These are phyloP conservation scores for Saturnispora saitoi DNA, from an alignment of 805 yeast genomes.

Conservation along the genomic window DNA sequence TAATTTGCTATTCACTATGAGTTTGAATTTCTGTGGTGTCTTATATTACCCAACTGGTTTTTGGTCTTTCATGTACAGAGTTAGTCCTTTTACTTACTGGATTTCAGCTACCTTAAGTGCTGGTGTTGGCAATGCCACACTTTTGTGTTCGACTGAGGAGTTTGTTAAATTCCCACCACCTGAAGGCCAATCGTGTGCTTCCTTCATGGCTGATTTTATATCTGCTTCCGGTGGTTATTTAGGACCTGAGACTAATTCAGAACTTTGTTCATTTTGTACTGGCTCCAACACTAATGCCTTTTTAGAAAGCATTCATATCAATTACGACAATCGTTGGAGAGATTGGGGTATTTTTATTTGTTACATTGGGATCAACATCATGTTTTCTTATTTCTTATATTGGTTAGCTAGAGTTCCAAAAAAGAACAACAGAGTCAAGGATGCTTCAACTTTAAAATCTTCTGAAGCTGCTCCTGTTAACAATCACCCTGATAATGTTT, in stretches of 20 bases:
- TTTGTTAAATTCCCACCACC: slow-evolving; percentile 43
- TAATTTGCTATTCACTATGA: slow-evolving; percentile 48
- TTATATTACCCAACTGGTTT: slow-evolving; percentile 56
- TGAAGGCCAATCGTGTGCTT: slow-evolving; percentile 47
- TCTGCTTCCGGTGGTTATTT: slow-evolving; percentile 40
- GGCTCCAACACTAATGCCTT: slow-evolving; percentile 49
- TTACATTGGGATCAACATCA: slow-evolving; percentile 37
- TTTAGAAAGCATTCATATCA: slow-evolving; percentile 38
- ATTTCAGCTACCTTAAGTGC: slow-evolving; percentile 45
- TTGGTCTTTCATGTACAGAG: slow-evolving; percentile 73
- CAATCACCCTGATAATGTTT: slow-evolving; percentile 12
- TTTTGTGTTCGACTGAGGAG: slow-evolving; percentile 43
- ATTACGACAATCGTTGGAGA: slow-evolving; percentile 49
- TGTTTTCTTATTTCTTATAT: slow-evolving; percentile 29
- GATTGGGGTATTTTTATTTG: slow-evolving; percentile 48
- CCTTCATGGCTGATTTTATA: slow-evolving; percentile 38
- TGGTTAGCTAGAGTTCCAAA: slow-evolving; percentile 73
- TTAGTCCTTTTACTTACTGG: slow-evolving; percentile 62
- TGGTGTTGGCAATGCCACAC: slow-evolving; percentile 43
- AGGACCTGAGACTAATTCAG: slow-evolving; percentile 35
- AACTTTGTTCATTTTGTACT: slow-evolving; percentile 53
- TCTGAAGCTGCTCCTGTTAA: slow-evolving; percentile 10
- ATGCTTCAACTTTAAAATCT: slow-evolving; percentile 18
- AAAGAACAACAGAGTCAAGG: slow-evolving; percentile 32
- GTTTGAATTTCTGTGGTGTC: slow-evolving; percentile 73